A percentile compares a stretch with the other conserved stretches of the same genome.
phyloP scores from a whole-genome alignment of 108 stramenopile genomes.

The Cyclotella choctawhatcheeana region DNA sequence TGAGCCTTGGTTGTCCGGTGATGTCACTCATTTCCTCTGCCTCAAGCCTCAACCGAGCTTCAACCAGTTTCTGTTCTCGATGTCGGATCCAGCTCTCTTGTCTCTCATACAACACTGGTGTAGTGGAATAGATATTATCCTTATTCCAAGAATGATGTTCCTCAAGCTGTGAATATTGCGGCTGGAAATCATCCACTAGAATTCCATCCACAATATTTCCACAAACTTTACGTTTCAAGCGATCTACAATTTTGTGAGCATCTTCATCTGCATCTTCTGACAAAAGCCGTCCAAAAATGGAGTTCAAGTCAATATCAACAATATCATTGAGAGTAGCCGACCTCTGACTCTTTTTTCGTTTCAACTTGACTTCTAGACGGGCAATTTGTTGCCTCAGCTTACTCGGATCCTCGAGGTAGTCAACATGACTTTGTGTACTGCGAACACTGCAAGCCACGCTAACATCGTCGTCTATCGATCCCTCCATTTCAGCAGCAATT shows the following conservation, averaged over 20 bases:
- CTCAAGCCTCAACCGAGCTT: conserved; percentile 25
- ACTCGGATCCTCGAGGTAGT: conserved; percentile 35
- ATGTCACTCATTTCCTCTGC: conserved; percentile 27
- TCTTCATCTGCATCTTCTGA: conserved; percentile 24
- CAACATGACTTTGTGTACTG: conserved; percentile 16
- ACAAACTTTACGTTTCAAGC: conserved; percentile 26
- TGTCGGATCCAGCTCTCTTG: conserved; percentile 37
- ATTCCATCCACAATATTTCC: conserved; percentile 18
- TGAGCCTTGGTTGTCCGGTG: conserved; percentile 30
- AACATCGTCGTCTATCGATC: conserved; percentile 12
- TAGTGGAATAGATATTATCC: not conserved
- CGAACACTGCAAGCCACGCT: conserved; percentile 1
- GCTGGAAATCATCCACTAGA: conserved; percentile 15
- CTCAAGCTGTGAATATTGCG: not conserved
- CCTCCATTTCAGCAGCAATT: conserved; percentile 10
- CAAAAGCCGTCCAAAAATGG: conserved; percentile 26
- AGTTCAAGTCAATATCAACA: conserved; percentile 41
- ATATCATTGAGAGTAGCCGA: conserved; percentile 41
- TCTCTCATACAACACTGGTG: conserved; percentile 14
- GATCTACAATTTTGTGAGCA: conserved; percentile 26
- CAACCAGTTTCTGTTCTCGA: conserved; percentile 31
- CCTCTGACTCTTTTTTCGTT: conserved; percentile 30
- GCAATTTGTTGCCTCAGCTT: conserved; percentile 29
- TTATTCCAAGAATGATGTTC: not conserved
- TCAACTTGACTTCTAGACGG: conserved; percentile 39